Percentiles rank a stretch among this genome's conserved stretches.
These are phyloP conservation scores for Rhodocollybia butyracea DNA, from an alignment of 768 basidiomycete species.

Conservation along the genomic window DNA sequence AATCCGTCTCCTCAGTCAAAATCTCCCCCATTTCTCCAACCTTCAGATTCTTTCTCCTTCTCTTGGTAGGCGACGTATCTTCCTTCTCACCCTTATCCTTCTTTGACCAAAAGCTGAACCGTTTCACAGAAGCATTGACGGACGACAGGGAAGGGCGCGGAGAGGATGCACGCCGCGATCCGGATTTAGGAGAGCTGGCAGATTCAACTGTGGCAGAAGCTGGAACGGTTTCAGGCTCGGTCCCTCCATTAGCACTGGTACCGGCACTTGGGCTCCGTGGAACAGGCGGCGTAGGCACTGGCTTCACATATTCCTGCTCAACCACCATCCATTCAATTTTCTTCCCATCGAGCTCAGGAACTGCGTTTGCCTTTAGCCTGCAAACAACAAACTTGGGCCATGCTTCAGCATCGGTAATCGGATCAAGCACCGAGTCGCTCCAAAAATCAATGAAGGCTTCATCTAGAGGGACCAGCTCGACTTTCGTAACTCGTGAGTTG, in stretches of 20 bases:
- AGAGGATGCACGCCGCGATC: conserved; percentile 30
- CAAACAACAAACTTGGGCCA: conserved; percentile 75
- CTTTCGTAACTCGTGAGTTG: conserved; percentile 36
- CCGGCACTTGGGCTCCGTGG: background rate
- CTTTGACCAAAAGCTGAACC: conserved; percentile 59
- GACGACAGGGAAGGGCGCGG: conserved; percentile 48
- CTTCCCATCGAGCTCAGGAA: conserved; percentile 31
- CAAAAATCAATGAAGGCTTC: conserved; percentile 85
- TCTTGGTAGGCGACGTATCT: conserved; percentile 13
- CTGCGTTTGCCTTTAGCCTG: conserved; percentile 50
- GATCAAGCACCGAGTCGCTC: conserved; percentile 70
- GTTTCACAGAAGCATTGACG: conserved; percentile 40
- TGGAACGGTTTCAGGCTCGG: background rate
- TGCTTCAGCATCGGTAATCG: conserved; percentile 41
- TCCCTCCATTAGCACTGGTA: background rate
- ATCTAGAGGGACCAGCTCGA: conserved; percentile 59
- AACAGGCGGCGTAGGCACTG: conserved; percentile 26
- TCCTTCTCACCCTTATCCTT: conserved; percentile 24
- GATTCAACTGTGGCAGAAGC: background rate
- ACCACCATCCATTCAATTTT: conserved; percentile 63
- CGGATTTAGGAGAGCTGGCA: background rate
- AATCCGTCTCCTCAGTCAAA: conserved; percentile 47
- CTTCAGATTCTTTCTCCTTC: conserved; percentile 32
- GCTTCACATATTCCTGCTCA: conserved; percentile 54
- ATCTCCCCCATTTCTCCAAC: conserved; percentile 75